A percentile compares a stretch with the other conserved stretches of the same genome.
These are phyloP conservation scores for Exophiala phaeomuriformis DNA, from an alignment of 2,329 filamentous ascomycete genomes.

Conservation along the genomic window DNA sequence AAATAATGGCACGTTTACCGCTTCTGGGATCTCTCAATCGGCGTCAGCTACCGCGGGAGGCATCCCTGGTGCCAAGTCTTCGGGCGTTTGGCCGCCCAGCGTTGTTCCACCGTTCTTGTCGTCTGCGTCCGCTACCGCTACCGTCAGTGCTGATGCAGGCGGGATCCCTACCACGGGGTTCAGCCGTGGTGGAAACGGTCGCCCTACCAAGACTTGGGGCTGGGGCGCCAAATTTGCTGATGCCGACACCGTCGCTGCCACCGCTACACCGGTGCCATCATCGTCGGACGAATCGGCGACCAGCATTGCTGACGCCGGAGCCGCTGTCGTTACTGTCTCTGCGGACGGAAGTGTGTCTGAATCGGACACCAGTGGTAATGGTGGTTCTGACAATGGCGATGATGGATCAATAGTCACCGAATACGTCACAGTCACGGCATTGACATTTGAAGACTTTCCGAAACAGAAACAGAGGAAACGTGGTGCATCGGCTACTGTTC, in stretches of 20 bases:
- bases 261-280: neutral
- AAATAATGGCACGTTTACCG: too few species aligned
- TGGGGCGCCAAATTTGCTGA: constrained; percentile 4
- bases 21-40: neutral
- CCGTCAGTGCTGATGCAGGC: neutral
- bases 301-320: neutral
- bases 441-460: constrained; percentile 2
- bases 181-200: constrained; percentile 4
- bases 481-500: neutral
- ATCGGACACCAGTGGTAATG: neutral
- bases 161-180: constrained; percentile 3
- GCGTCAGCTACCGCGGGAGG: neutral
- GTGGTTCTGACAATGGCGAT: neutral
- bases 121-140: neutral
- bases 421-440: constrained; percentile 7
- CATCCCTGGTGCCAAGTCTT: neutral
- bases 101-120: neutral
- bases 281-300: neutral
- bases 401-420: neutral
- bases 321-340: neutral
- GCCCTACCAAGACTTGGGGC: constrained; percentile 8
- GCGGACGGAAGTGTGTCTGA: neutral
- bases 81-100: neutral
- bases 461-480: constrained; percentile 1
- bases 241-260: neutral